These are phyloP conservation scores for Spathaspora passalidarum DNA, from an alignment of 805 yeast species.

Conservation along the genomic window DNA sequence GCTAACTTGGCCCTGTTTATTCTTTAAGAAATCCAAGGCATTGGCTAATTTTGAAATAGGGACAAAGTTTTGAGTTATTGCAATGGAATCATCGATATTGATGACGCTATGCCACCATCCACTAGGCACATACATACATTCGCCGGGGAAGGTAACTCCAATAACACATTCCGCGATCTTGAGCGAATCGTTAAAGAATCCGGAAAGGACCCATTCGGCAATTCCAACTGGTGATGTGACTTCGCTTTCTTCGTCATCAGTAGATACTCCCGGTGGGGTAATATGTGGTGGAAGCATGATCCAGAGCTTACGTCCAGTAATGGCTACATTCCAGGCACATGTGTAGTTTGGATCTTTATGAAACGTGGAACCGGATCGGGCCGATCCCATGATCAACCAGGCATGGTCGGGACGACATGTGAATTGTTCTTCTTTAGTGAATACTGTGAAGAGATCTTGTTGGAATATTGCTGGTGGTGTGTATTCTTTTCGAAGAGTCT, in stretches of 20 bases:
- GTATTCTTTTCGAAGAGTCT: slow-evolving; percentile 51
- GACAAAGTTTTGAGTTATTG: slow-evolving; percentile 86
- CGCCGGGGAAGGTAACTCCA: slow-evolving; percentile 77
- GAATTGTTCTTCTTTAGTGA: slow-evolving; percentile 25
- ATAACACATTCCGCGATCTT: slow-evolving; percentile 57
- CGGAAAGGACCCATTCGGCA: slow-evolving; percentile 87
- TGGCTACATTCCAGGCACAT: slow-evolving; percentile 83
- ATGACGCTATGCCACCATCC: slow-evolving; percentile 98
- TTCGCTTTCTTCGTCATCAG: slow-evolving; percentile 75
- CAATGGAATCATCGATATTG: slow-evolving; percentile 79
- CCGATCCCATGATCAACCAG: slow-evolving; percentile 89
- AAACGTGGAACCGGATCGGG: slow-evolving; percentile 80
- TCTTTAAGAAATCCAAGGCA: slow-evolving; percentile 65
- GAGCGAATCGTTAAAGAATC: slow-evolving; percentile 70
- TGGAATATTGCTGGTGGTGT: slow-evolving; percentile 51
- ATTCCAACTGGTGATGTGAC: slow-evolving; percentile 90
- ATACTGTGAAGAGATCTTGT: slow-evolving; percentile 59
- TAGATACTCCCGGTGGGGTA: slow-evolving; percentile 82
- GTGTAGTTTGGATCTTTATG: slow-evolving; percentile 93
- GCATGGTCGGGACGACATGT: slow-evolving; percentile 81
- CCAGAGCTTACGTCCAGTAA: slow-evolving; percentile 80
- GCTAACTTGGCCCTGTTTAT: slow-evolving; percentile 67
- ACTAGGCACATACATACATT: slow-evolving; percentile 86
- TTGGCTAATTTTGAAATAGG: slow-evolving; percentile 60
- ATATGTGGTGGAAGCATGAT: slow-evolving; percentile 78